phyloP scores from a whole-genome alignment of 176 grass and related monocot species.

The Ananas comosus region DNA sequence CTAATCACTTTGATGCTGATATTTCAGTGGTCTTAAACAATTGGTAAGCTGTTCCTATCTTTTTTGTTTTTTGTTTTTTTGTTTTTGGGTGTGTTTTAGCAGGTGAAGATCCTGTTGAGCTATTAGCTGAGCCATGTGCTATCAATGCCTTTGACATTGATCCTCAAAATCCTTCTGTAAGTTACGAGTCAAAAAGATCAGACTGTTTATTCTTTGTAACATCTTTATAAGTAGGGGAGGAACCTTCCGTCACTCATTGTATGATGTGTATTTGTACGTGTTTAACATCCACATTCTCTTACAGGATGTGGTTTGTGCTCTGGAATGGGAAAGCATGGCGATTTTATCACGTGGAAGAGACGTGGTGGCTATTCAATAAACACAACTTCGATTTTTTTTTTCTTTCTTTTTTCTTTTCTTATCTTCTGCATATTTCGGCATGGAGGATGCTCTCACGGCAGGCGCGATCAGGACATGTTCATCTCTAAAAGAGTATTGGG shows the following conservation, averaged over 20 bases:
- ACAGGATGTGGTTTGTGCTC: slow-evolving; percentile 73
- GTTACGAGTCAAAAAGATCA: slow-evolving; percentile 5
- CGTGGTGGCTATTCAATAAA: slow-evolving; percentile 35
- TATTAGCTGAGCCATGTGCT: slow-evolving; percentile 65
- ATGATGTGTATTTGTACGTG: background rate
- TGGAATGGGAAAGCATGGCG: slow-evolving; percentile 89
- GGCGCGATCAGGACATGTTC: no score
- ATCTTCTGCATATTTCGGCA: background rate
- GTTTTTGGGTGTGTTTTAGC: slow-evolving; percentile 5
- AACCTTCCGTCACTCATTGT: background rate
- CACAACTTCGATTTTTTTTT: background rate
- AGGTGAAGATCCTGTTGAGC: slow-evolving; percentile 56
- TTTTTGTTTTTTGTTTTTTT: background rate
- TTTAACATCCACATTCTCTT: slow-evolving; percentile 3
- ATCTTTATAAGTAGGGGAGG: background rate
- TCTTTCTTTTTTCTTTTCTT: background rate
- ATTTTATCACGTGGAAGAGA: slow-evolving; percentile 65
- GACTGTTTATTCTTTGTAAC: background rate
- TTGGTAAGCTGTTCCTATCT: background rate
- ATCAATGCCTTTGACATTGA: slow-evolving; percentile 96
- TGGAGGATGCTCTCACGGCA: no score
- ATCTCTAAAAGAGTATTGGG: no score
- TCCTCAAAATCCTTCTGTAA: slow-evolving; percentile 82
- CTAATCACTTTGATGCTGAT: background rate
- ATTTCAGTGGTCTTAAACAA: background rate